These are phyloP conservation scores for Brettanomyces naardenensis DNA, from an alignment of 805 yeast genomes.

Conservation along the genomic window DNA sequence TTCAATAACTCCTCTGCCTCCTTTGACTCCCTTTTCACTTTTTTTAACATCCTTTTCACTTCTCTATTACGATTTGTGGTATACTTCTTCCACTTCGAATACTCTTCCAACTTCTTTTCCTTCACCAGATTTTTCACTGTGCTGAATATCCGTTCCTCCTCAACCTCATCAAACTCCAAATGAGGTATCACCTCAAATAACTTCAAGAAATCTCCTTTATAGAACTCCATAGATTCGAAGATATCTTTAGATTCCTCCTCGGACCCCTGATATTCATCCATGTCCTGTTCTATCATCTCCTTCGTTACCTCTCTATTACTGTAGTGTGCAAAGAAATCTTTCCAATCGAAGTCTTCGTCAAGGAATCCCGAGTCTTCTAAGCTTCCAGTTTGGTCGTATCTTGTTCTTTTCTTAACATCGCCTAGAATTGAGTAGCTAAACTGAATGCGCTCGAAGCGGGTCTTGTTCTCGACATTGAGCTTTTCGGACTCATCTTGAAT, in stretches of 20 bases:
- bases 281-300: conserved; percentile 67
- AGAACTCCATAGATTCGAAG: conserved; percentile 44
- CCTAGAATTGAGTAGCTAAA: conserved; percentile 65
- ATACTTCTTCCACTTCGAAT: conserved; percentile 32
- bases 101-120: conserved; percentile 24
- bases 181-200: conserved; percentile 76
- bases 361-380: conserved; percentile 32
- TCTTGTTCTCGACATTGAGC: conserved; percentile 27
- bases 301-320: conserved; percentile 38
- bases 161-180: conserved; percentile 49
- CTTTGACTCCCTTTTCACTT: conserved; percentile 54
- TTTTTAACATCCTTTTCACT: conserved; percentile 40
- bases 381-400: conserved; percentile 68
- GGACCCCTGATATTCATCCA: conserved; percentile 52
- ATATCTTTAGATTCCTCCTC: conserved; percentile 56
- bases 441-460: conserved; percentile 58
- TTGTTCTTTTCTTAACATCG: conserved; percentile 45
- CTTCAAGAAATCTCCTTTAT: conserved; percentile 60
- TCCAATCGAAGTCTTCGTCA: conserved; percentile 46
- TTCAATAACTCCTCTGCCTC: conserved; percentile 40
- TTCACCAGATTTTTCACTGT: conserved; percentile 40
- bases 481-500: conserved; percentile 16
- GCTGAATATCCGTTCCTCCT: conserved; percentile 52
- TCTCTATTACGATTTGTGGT: conserved; percentile 38
- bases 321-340: conserved; percentile 42